These are phyloP conservation scores for Wolfiporia cocos DNA, from an alignment of 1,284 basidiomycete genomes.

Conservation along the genomic window DNA sequence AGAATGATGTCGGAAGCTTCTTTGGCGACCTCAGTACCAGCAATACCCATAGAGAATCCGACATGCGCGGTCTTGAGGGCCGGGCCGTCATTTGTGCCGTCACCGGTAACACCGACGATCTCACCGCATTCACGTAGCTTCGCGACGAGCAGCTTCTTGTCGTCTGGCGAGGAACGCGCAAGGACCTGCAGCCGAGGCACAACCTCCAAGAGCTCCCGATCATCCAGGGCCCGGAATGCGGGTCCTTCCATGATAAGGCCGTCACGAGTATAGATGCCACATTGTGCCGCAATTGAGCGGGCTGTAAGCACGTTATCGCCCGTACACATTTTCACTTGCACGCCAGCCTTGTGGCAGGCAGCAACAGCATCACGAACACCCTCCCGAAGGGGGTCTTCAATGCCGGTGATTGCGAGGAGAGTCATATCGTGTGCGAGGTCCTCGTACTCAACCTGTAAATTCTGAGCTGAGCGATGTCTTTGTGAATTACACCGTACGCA, in stretches of 20 bases:
- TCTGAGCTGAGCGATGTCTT: no score
- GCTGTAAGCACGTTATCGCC: constrained; percentile 96
- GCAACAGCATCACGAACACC: constrained; percentile 88
- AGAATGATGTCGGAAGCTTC: constrained; percentile 99
- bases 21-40: constrained; percentile 98
- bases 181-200: constrained; percentile 72
- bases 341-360: constrained; percentile 84
- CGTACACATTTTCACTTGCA: constrained; percentile 98
- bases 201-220: constrained; percentile 53
- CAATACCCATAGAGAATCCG: constrained; percentile 98
- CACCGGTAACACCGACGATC: constrained; percentile 95
- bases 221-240: constrained; percentile 55
- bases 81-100: constrained; percentile 97
- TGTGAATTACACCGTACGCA: no score
- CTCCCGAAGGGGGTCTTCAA: constrained; percentile 92
- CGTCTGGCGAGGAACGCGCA: constrained; percentile 96
- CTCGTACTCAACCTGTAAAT: constrained; percentile 63
- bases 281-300: constrained; percentile 91
- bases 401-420: constrained; percentile 85
- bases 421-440: constrained; percentile 71
- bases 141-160: constrained; percentile 93
- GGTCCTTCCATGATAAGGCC: constrained; percentile 98
- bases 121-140: constrained; percentile 86
- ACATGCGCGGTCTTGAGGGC: constrained; percentile 94
- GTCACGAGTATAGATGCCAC: constrained; percentile 89